Percentiles rank a stretch among this genome's conserved stretches.
Evolutionary conservation across 2,329 filamentous ascomycete genomes (phyloP).

Genomic region (Cytospora leucostoma): DNA sequence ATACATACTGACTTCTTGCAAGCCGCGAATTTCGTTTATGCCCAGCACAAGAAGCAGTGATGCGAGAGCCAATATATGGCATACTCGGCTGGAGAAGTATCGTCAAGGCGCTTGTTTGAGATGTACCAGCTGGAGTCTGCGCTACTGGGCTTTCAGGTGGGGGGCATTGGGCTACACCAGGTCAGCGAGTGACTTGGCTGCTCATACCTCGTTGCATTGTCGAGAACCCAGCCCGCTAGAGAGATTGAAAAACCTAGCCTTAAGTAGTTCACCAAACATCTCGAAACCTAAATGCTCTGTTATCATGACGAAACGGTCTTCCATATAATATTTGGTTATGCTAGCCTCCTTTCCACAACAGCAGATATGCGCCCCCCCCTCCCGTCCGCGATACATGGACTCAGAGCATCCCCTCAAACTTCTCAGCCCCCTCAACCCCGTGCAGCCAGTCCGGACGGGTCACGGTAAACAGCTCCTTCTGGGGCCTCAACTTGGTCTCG

Average conservation of each 20-base stretch:
- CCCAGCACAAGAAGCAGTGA: slow-evolving; percentile 43
- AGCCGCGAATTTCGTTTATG: slow-evolving; percentile 47
- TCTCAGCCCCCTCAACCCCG: slow-evolving; percentile 38
- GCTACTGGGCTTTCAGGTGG: neutral
- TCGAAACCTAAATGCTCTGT: no score
- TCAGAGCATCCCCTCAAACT: slow-evolving; percentile 25
- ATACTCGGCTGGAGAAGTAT: neutral
- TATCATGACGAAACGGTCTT: no score
- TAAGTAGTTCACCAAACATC: no score
- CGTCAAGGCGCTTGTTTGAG: neutral
- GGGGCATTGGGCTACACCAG: neutral
- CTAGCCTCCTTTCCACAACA: no score
- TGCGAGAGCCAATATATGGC: neutral
- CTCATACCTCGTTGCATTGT: neutral
- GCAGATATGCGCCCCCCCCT: no score
- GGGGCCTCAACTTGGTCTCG: slow-evolving; percentile 58
- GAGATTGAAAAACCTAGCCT: no score
- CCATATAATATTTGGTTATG: no score
- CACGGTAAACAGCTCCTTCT: slow-evolving; percentile 54
- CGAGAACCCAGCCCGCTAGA: neutral
- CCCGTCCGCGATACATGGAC: no score
- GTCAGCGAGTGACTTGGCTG: neutral
- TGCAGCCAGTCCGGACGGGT: slow-evolving; percentile 53
- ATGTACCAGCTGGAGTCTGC: neutral
- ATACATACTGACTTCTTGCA: neutral